These are phyloP conservation scores for Candida pseudoglaebosa DNA, from an alignment of 805 yeast genomes.

Conservation along the genomic window DNA sequence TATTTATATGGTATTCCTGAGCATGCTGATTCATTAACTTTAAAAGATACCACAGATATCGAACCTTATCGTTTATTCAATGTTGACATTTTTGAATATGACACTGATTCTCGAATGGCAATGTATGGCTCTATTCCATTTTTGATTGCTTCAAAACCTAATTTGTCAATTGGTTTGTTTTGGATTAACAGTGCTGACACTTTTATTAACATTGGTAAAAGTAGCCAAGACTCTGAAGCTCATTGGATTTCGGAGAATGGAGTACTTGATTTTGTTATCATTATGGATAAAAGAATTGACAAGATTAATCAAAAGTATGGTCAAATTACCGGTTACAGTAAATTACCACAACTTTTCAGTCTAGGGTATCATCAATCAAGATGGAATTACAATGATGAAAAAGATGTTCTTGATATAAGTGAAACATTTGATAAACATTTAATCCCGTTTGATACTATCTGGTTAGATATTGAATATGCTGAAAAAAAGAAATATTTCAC, in stretches of 20 bases:
- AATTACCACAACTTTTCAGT: conserved; percentile 72
- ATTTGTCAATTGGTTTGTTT: conserved; percentile 67
- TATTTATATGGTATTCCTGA: conserved; percentile 95
- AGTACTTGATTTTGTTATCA: conserved; percentile 65
- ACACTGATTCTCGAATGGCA: conserved; percentile 73
- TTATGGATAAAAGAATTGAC: conserved; percentile 57
- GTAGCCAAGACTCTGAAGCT: conserved; percentile 21
- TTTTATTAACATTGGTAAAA: conserved; percentile 65
- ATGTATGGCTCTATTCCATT: conserved; percentile 97
- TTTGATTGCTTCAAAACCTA: conserved; percentile 62
- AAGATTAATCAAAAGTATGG: conserved; percentile 62
- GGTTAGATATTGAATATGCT: conserved; percentile 94
- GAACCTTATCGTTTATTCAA: conserved; percentile 83
- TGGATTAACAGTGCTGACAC: conserved; percentile 96
- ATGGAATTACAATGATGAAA: conserved; percentile 92
- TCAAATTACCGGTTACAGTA: conserved; percentile 64
- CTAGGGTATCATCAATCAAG: conserved; percentile 94
- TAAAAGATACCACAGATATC: conserved; percentile 59
- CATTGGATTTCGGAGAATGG: conserved; percentile 98
- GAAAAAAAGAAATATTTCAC: conserved; percentile 85
- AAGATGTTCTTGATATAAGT: conserved; percentile 74
- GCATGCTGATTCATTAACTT: conserved; percentile 77
- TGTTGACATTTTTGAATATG: conserved; percentile 95
- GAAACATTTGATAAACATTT: conserved; percentile 63
- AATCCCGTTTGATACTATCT: conserved; percentile 86